Evolutionary conservation across 1,284 basidiomycete species (phyloP).

Genomic region (Coriolopsis trogii): DNA sequence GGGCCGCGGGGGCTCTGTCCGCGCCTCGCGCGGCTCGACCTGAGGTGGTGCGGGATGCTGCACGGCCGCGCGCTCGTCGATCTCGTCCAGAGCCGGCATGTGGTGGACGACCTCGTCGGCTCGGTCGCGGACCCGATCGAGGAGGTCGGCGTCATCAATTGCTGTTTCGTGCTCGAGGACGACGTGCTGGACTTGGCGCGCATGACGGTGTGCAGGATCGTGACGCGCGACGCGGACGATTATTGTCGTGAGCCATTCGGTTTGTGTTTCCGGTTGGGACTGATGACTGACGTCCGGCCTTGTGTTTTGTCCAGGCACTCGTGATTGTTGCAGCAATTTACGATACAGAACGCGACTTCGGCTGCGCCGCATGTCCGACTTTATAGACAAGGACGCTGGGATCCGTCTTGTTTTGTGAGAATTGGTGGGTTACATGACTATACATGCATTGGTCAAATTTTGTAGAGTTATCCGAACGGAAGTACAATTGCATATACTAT

Average conservation of each 20-base stretch:
- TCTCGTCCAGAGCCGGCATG: slow-evolving; percentile 46
- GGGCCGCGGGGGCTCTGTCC: slow-evolving; percentile 51
- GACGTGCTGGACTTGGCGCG: slow-evolving; percentile 56
- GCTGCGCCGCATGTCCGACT: slow-evolving; percentile 14
- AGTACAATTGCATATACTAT: no score
- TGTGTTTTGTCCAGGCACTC: slow-evolving; percentile 37
- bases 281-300: slow-evolving; percentile 10
- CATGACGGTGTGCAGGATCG: slow-evolving; percentile 53
- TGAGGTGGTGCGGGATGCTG: slow-evolving; percentile 65
- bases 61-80: slow-evolving; percentile 53
- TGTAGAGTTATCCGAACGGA: no score
- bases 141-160: slow-evolving; percentile 60
- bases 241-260: slow-evolving; percentile 56
- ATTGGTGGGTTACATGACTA: background rate
- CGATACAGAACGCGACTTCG: slow-evolving; percentile 44
- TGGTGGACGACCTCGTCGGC: slow-evolving; percentile 5
- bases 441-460: background rate
- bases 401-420: slow-evolving; percentile 10
- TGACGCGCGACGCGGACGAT: slow-evolving; percentile 46
- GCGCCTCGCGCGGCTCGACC: slow-evolving; percentile 49
- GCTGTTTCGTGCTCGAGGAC: slow-evolving; percentile 56
- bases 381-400: background rate
- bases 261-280: background rate
- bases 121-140: slow-evolving; percentile 34
- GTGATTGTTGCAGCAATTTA: slow-evolving; percentile 57